Base-by-base conservation (phyloP, 2,329 filamentous ascomycete species). In the Colletotrichum lentis region DNA sequence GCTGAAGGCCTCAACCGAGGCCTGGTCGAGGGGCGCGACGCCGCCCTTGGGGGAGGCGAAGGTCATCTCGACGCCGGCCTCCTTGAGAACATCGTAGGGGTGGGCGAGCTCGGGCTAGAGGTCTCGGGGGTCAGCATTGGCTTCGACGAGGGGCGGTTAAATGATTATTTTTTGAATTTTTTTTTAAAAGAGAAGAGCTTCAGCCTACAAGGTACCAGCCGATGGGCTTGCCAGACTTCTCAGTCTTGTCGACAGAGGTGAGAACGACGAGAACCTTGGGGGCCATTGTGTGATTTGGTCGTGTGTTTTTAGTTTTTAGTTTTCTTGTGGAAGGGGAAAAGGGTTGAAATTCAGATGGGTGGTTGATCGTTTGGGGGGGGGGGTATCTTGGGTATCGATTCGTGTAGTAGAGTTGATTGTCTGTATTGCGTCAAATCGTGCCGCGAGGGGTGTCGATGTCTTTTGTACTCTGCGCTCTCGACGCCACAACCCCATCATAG, bases 181-280 rank as follows among this genome's bases (percentile, higher is more conserved):
- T n/a, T n/a, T n/a, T 27, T 1, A 27, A 27, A 27, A 1, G 1
- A 27, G 4, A 14, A 24, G 27, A 14, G 18, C 5, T 18, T 49
- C 5, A 49, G 70, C 80, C 56, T 80, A 90, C 88, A 73, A 93
- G 80, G 75, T 87, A 93, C 90, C 90, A 93, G 71, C 91, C 91
- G 0, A 90, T 92, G 11, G 85, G 84, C 73, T 81, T 80, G 73
- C 81, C 81, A 52, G 82, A 81, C 72, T 80, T 75, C 72, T 80
- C 80, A 55, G 87, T 82, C 76, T 80, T 78, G 75, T 76, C 78
- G 76, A 86, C 83, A 69, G 89, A 92, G 71, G 88, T 91, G 70
- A 93, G 86, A 66, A 93, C 87, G 77, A 92, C 80, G 80, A 93
- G 89, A 71, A 93, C 80, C 65, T 90, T 91, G 73, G 81, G 83